These are phyloP conservation scores for Phlegmacium glaucopus DNA, from an alignment of 768 basidiomycete genomes.

Conservation along the genomic window DNA sequence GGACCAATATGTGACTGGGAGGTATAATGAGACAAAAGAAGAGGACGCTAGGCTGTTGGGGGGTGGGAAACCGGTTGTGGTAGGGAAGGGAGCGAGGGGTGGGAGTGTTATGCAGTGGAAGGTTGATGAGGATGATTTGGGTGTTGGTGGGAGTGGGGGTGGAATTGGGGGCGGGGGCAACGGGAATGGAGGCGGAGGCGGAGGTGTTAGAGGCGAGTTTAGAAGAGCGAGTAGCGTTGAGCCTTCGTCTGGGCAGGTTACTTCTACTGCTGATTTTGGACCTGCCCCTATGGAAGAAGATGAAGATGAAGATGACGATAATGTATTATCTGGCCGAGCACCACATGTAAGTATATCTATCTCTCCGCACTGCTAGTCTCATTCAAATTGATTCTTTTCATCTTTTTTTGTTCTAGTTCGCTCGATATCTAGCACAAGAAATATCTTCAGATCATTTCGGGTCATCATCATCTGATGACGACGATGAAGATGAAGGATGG, in stretches of 20 bases:
- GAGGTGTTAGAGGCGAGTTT: conserved; percentile 54
- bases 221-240: conserved; percentile 41
- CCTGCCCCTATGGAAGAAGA: conserved; percentile 45
- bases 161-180: conserved; percentile 10
- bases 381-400: conserved; percentile 1
- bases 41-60: conserved; percentile 79
- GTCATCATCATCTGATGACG: conserved; percentile 63
- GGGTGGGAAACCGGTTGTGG: conserved; percentile 69
- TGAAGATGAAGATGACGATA: conserved; percentile 37
- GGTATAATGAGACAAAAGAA: conserved; percentile 83
- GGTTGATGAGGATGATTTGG: conserved; percentile 63
- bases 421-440: conserved; percentile 73
- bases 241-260: conserved; percentile 28
- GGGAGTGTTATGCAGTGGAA: conserved; percentile 51
- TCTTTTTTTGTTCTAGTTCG: conserved; percentile 50
- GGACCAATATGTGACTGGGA: conserved; percentile 85
- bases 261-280: conserved; percentile 46
- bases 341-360: conserved; percentile 38
- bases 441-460: conserved; percentile 60
- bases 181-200: conserved; percentile 4
- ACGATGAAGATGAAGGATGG: conserved; percentile 82
- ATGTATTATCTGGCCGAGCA: conserved; percentile 42
- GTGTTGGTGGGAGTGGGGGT: conserved; percentile 13
- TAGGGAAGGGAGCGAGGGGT: conserved; percentile 32
- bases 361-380: conserved; percentile 7